phyloP scores from a whole-genome alignment of 2,329 filamentous ascomycete species.

The Ambrosiella xylebori region DNA sequence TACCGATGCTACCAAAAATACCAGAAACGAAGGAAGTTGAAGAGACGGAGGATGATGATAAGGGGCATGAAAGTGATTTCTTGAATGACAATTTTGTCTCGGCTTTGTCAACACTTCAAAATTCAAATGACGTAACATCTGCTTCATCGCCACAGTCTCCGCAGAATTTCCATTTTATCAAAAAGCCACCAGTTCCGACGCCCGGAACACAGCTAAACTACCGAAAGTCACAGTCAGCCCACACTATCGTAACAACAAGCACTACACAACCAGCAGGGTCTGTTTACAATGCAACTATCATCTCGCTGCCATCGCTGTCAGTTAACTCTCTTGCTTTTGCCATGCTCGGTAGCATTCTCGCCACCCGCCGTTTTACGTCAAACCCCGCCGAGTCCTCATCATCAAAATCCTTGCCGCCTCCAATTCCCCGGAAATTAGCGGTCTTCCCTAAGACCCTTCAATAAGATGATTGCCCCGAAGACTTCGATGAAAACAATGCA shows the following conservation, averaged over 20 bases:
- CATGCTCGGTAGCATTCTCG: slow-evolving; percentile 58
- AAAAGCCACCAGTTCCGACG: neutral
- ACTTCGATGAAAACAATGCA: slow-evolving; percentile 33
- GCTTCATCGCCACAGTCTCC: slow-evolving; percentile 14
- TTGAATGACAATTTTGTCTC: slow-evolving; percentile 31
- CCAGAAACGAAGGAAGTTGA: slow-evolving; percentile 2
- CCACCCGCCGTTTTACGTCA: slow-evolving; percentile 38
- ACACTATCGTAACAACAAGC: too few species aligned
- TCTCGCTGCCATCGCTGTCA: slow-evolving; percentile 25
- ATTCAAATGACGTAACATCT: slow-evolving; percentile 11
- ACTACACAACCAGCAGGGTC: neutral
- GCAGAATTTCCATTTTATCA: slow-evolving; percentile 12
- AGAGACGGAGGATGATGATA: too few species aligned
- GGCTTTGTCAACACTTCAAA: slow-evolving; percentile 21
- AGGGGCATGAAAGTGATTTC: slow-evolving; percentile 15
- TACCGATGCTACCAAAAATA: slow-evolving; percentile 11
- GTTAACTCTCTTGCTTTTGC: slow-evolving; percentile 53
- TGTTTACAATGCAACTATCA: too few species aligned
- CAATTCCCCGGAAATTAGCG: slow-evolving; percentile 13
- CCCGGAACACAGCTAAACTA: too few species aligned
- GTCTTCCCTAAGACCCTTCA: slow-evolving; percentile 20
- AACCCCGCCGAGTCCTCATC: slow-evolving; percentile 18
- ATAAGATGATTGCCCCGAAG: neutral
- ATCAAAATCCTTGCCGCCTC: neutral
- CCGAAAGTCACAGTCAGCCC: too few species aligned